Evolutionary conservation across 441 rosid genomes (phyloP), one percentile per base, ranked within the genome.

Genomic region (Breynia disticha): DNA sequence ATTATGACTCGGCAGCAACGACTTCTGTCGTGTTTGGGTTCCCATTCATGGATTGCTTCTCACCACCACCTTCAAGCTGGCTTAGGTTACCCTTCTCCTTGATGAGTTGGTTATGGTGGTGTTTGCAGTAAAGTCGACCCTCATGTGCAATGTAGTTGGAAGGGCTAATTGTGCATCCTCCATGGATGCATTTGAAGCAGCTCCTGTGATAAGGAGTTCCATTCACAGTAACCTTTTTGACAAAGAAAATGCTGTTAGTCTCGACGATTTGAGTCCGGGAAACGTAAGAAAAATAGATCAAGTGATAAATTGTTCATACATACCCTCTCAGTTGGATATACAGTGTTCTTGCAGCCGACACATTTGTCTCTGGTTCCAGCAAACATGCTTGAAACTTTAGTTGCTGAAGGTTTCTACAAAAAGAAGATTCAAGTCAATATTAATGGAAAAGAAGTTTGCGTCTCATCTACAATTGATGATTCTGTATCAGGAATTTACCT

Each of bases 161-260:
- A 7, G 95, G 97, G 68, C 96, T 90, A 43, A 90, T 87, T 9
- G 74, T 73, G 44, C 97, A 90, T 7, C 97, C 96, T 65, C 97
- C 97, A 67, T 90, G 95, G 45, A 76, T 87, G 72, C 97, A 90
- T 78, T 91, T 91, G 95, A 91, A 91, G 65, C 98, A 91, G 70
- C 91, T 88, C 78, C 72, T 86, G 66, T 86, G 97, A 72, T 88
- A 91, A 39, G 89, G 76, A 58, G 90, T 88, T 46, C 95, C 97
- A 71, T 91, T 91, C 73, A 91, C 97, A 4, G 97, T 76, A 60
- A 91, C 97, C 97, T 89, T 68, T 47, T 68, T 15, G 11, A 13
- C 18, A 19, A 5, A 35, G 28, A 60, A 56, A 17, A 16, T 9
- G 48, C 32, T 46, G 28, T 48, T 19, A 18, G 13, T 11, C 46